phyloP scores from a whole-genome alignment of 805 yeast species.

The Martiniozyma abietophila region DNA sequence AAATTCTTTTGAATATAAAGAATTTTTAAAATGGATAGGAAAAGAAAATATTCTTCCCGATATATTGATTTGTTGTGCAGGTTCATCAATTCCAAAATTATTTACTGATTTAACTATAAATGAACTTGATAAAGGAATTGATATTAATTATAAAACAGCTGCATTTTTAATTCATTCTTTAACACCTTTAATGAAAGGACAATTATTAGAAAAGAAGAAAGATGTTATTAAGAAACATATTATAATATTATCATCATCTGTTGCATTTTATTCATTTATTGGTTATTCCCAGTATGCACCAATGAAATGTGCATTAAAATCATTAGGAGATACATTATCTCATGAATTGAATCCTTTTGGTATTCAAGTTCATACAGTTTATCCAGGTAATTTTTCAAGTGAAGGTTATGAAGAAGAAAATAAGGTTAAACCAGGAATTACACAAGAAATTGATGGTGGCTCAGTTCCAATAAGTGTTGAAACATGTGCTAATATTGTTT shows the following conservation, averaged over 20 bases:
- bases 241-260: conserved; percentile 63
- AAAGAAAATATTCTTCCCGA: conserved; percentile 42
- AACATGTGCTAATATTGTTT: conserved; percentile 52
- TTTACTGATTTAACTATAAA: conserved; percentile 55
- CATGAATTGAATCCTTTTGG: conserved; percentile 70
- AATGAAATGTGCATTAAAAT: conserved; percentile 68
- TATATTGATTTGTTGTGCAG: conserved; percentile 78
- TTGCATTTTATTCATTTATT: conserved; percentile 77
- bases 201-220: conserved; percentile 1
- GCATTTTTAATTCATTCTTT: conserved; percentile 61
- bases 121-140: conserved; percentile 54
- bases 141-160: conserved; percentile 65
- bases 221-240: conserved; percentile 35
- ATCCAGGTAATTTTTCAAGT: conserved; percentile 83
- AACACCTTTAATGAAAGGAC: conserved; percentile 22
- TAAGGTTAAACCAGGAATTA: conserved; percentile 75
- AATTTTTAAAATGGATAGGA: conserved; percentile 29
- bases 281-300: conserved; percentile 94
- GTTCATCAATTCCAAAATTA: conserved; percentile 71
- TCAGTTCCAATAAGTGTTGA: conserved; percentile 61
- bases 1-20: conserved; percentile 34
- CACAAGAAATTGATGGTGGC: conserved; percentile 77
- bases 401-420: conserved; percentile 85
- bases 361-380: conserved; percentile 62
- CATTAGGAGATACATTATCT: conserved; percentile 67